Conservation (phyloP, 768 basidiomycete species). For the Lactarius indigo region DNA sequence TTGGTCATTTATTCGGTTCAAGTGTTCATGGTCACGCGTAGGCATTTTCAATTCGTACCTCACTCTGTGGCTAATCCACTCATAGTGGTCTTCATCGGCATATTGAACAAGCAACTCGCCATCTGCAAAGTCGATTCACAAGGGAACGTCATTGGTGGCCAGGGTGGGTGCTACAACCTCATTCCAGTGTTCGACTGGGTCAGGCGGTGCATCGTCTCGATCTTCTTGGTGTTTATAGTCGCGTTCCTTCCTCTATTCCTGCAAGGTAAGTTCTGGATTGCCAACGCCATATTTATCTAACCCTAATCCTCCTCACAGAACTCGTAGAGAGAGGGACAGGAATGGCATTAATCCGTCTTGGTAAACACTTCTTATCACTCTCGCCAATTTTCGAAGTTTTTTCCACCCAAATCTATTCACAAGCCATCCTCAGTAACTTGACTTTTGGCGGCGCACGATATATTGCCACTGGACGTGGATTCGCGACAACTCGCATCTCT, state of each 20-base stretch:
- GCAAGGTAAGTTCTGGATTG: conserved; percentile 59
- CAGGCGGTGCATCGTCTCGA: conserved; percentile 91
- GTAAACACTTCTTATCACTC: conserved; percentile 94
- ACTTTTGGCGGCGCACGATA: conserved; percentile 98
- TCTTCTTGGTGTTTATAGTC: conserved; percentile 98
- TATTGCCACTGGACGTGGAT: conserved; percentile 98
- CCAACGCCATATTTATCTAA: not conserved
- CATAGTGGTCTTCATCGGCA: conserved; percentile 88
- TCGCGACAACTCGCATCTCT: conserved; percentile 93
- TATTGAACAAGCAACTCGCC: conserved; percentile 87
- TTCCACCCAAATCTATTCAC: conserved; percentile 97
- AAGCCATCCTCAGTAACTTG: conserved; percentile 95
- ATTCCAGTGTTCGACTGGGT: conserved; percentile 98
- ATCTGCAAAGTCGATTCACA: conserved; percentile 85
- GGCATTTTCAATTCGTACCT: conserved; percentile 35
- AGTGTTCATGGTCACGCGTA: conserved; percentile 93
- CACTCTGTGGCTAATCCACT: not conserved
- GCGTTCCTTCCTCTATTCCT: conserved; percentile 95
- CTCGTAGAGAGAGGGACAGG: conserved; percentile 95
- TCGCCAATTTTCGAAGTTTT: conserved; percentile 99
- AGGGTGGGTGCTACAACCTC: conserved; percentile 93
- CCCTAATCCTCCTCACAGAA: conserved; percentile 46
- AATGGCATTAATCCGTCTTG: conserved; percentile 88
- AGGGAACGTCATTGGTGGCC: conserved; percentile 76
- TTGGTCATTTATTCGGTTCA: conserved; percentile 98